These are phyloP conservation scores for Aspergillus unguis DNA, from an alignment of 2,329 filamentous ascomycete genomes.

Conservation along the genomic window DNA sequence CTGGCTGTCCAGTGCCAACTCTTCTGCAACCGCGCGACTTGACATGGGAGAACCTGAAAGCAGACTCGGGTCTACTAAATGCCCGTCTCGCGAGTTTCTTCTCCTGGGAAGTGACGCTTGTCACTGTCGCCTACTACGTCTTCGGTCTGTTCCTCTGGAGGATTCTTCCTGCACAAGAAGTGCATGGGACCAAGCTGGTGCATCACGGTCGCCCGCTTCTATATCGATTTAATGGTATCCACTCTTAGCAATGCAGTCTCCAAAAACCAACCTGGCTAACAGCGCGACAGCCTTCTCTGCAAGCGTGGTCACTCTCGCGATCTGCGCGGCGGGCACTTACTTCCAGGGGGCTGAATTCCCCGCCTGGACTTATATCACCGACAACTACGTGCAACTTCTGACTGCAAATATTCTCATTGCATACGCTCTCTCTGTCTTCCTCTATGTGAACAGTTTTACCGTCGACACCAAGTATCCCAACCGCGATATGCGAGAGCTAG, in stretches of 20 bases:
- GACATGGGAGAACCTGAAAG: constrained; percentile 65
- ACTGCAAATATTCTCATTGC: constrained; percentile 76
- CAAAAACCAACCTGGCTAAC: background rate
- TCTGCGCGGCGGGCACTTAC: constrained; percentile 68
- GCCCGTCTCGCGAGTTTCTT: constrained; percentile 62
- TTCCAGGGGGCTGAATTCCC: constrained; percentile 73
- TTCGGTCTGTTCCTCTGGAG: constrained; percentile 69
- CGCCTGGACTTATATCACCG: constrained; percentile 84
- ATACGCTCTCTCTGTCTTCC: constrained; percentile 66
- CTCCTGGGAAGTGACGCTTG: constrained; percentile 54
- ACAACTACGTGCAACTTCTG: constrained; percentile 80
- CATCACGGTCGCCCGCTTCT: constrained; percentile 65
- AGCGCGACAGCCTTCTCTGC: constrained; percentile 62
- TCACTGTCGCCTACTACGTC: constrained; percentile 70
- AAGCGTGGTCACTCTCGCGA: constrained; percentile 63
- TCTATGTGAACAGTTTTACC: constrained; percentile 75
- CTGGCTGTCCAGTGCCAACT: constrained; percentile 80
- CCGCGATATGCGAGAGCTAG: constrained; percentile 68
- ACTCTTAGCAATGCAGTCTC: background rate
- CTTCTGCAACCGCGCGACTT: constrained; percentile 67
- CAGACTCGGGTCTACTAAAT: constrained; percentile 72
- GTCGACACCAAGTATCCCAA: constrained; percentile 60
- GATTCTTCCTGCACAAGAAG: constrained; percentile 67
- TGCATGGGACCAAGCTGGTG: constrained; percentile 64
- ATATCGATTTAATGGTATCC: constrained; percentile 72